Percentiles rank a stretch among this genome's conserved stretches.
Conservation (phyloP, 768 basidiomycete genomes). For the Cystofilobasidium capitatum region DNA sequence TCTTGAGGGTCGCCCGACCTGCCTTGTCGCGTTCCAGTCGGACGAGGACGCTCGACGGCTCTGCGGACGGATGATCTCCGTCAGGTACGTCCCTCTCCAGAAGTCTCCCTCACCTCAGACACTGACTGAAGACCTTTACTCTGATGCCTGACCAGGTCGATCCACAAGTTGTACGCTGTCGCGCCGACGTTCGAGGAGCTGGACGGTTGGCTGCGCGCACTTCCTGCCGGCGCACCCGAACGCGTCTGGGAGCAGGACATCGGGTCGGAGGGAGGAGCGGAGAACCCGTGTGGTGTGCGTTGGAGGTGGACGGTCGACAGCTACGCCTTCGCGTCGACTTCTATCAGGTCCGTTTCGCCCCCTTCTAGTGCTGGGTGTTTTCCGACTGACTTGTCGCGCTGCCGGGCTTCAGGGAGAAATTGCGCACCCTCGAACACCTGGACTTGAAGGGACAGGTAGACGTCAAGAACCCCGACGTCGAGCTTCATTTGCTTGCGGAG, state of each 20-base stretch:
- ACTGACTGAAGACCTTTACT: background rate
- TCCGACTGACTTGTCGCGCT: background rate
- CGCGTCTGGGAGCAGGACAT: constrained; percentile 11
- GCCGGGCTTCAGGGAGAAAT: constrained; percentile 39
- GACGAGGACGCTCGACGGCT: constrained; percentile 68
- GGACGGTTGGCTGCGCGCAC: constrained; percentile 4
- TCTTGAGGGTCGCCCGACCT: constrained; percentile 45
- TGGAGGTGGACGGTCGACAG: constrained; percentile 17
- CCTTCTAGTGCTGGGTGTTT: background rate
- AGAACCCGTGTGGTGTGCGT: background rate
- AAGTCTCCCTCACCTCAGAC: too few species aligned
- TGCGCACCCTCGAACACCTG: constrained; percentile 80
- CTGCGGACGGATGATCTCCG: constrained; percentile 64
- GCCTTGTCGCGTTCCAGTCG: constrained; percentile 56
- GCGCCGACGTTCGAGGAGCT: constrained; percentile 1
- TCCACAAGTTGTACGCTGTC: constrained; percentile 18
- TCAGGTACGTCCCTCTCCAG: constrained; percentile 56
- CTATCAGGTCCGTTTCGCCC: background rate
- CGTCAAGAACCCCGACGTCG: constrained; percentile 66
- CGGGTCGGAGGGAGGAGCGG: background rate
- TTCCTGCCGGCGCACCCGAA: background rate
- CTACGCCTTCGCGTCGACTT: background rate
- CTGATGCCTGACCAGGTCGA: constrained; percentile 4
- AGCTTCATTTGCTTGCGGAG: constrained; percentile 71
- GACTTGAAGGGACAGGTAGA: constrained; percentile 68